Evolutionary conservation across 2,329 filamentous ascomycete species (phyloP).

Genomic region (Ascochyta clinopodiicola): DNA sequence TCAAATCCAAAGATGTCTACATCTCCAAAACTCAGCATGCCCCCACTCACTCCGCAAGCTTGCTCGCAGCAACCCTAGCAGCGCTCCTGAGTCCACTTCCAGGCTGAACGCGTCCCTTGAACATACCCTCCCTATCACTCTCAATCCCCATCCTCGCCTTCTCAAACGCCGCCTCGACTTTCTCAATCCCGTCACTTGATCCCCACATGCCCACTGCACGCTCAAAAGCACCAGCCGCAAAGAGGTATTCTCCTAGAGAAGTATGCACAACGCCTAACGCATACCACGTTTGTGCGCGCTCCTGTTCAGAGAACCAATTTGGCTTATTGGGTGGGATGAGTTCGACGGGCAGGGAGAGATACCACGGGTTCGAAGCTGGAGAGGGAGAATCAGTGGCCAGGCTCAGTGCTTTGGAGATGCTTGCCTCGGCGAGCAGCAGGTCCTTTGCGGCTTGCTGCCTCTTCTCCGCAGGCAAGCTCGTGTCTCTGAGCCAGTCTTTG

Average conservation of each 20-base stretch:
- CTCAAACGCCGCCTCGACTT: constrained; percentile 34
- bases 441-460: constrained; percentile 22
- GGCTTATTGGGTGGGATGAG: constrained; percentile 42
- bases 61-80: constrained; percentile 20
- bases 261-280: constrained; percentile 37
- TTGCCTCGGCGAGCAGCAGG: constrained; percentile 33
- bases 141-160: constrained; percentile 39
- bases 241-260: constrained; percentile 38
- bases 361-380: constrained; percentile 39
- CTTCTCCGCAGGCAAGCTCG: background rate
- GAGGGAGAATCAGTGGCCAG: constrained; percentile 38
- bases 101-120: constrained; percentile 32
- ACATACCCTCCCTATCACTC: constrained; percentile 33
- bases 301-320: constrained; percentile 35
- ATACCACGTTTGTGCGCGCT: constrained; percentile 41
- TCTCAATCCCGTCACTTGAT: constrained; percentile 11
- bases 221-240: constrained; percentile 45
- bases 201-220: constrained; percentile 32
- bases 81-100: constrained; percentile 34
- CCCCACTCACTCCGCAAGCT: background rate
- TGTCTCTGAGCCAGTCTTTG: constrained; percentile 23
- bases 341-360: constrained; percentile 36
- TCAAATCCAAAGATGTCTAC: background rate
- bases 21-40: no score
- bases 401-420: constrained; percentile 32